Evolutionary conservation across 306 rosid species (phyloP).

Genomic region (Quercus robur): DNA sequence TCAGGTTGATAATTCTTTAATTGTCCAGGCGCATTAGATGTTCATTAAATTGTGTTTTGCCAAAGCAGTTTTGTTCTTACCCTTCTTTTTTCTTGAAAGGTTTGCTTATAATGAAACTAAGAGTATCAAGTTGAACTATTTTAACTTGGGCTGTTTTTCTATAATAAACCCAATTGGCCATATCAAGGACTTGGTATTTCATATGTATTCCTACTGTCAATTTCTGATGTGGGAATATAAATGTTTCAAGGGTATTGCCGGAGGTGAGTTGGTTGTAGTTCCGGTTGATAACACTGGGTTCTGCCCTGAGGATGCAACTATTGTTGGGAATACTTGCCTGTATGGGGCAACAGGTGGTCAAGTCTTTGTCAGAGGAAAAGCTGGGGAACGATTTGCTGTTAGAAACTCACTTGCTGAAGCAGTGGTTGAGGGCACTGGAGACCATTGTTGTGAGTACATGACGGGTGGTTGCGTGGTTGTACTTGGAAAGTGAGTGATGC

Average conservation of each 20-base stretch:
- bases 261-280: constrained; percentile 89
- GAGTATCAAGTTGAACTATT: background rate
- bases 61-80: background rate
- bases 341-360: constrained; percentile 99
- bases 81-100: background rate
- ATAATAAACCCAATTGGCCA: background rate
- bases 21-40: background rate
- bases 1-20: background rate
- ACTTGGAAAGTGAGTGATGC: constrained; percentile 86
- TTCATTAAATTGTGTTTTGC: background rate
- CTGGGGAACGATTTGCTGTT: constrained; percentile 97
- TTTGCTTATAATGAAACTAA: background rate
- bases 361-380: constrained; percentile 88
- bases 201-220: background rate
- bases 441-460: constrained; percentile 97
- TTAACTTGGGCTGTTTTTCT: background rate
- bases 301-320: constrained; percentile 89
- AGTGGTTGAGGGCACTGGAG: constrained; percentile 98
- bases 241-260: constrained; percentile 82
- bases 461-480: constrained; percentile 95
- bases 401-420: constrained; percentile 98
- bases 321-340: constrained; percentile 97
- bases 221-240: constrained; percentile 31
- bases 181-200: background rate
- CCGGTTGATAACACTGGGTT: constrained; percentile 84